phyloP scores from a whole-genome alignment of 768 basidiomycete species.

The Amanita brunnescens region DNA sequence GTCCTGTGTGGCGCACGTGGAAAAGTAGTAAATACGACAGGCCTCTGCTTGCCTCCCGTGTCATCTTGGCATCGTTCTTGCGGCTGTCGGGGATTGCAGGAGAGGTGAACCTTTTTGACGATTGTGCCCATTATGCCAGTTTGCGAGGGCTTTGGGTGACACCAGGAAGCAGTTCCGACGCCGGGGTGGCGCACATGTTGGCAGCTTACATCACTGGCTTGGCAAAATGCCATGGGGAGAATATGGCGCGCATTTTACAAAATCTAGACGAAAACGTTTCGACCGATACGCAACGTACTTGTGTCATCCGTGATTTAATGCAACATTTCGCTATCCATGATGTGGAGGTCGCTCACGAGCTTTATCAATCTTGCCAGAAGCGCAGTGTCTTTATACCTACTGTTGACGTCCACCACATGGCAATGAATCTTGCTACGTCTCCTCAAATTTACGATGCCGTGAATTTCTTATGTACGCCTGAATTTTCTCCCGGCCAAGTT shows the following conservation, averaged over 20 bases:
- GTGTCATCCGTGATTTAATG: slow-evolving; percentile 18
- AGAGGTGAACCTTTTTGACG: slow-evolving; percentile 28
- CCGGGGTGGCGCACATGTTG: slow-evolving; percentile 24
- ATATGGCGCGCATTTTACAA: slow-evolving; percentile 23
- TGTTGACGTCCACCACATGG: slow-evolving; percentile 20
- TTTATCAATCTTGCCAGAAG: slow-evolving; percentile 24
- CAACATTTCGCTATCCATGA: slow-evolving; percentile 21
- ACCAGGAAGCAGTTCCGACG: slow-evolving; percentile 9
- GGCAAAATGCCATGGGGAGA: slow-evolving; percentile 18
- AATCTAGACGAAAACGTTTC: slow-evolving; percentile 18
- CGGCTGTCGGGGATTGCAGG: slow-evolving; percentile 30
- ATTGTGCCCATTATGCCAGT: slow-evolving; percentile 25
- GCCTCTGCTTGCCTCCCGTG: slow-evolving; percentile 23
- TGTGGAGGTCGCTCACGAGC: slow-evolving; percentile 19
- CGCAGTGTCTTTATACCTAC: slow-evolving; percentile 16
- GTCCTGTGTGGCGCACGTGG: slow-evolving; percentile 37
- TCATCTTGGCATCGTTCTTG: slow-evolving; percentile 35
- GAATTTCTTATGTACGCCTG: slow-evolving; percentile 23
- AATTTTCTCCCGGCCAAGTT: slow-evolving; percentile 21
- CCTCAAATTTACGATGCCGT: slow-evolving; percentile 22
- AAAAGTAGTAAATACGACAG: slow-evolving; percentile 10
- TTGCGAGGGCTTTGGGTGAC: slow-evolving; percentile 14
- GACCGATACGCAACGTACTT: slow-evolving; percentile 17
- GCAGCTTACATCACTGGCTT: slow-evolving; percentile 26
- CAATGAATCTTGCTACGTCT: slow-evolving; percentile 21